Evolutionary conservation across 257 asterid genomes (phyloP), one percentile per base, ranked within the genome.

Genomic region (Linderniella brevidens): DNA sequence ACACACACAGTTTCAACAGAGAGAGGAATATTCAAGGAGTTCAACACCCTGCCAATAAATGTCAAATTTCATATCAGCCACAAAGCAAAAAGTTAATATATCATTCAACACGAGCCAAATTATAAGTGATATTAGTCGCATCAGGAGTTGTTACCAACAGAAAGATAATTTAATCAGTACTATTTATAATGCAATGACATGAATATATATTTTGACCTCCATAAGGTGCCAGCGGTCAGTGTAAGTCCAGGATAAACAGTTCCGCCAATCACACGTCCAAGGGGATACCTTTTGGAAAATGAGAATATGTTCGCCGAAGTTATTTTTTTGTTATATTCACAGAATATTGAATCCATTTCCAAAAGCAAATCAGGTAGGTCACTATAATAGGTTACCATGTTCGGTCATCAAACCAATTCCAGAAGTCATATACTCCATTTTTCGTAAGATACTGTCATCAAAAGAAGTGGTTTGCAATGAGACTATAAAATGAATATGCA

Each of bases 331-430:
- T 7, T 12, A 42, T 19, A 25, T 41, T 25, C 32, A 25, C 32
- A 25, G 32, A 25, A 25, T 2, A 25, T 25, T 25, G 32, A 2
- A 25, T 25, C 32, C 32, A 25, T 25, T 25, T 25, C 32, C 32
- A 25, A 25, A 25, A 25, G 4, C 3, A 25, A 25, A 25, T 25
- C 32, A 25, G 32, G 4, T 25, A 25, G 32, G 32, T 25, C 32
- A 25, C 3, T 25, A 6, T 25, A 40, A 50, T 41, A 11, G 38
- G 13, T 75, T 85, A 90, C 99, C 99, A 90, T 58, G 99, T 90
- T 18, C 96, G 92, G 67, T 90, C 96, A 50, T 90, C 99, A 74
- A 90, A 90, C 96, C 96, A 90, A 49, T 90, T 90, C 99, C 99
- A 90, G 61, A 90, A 90, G 82, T 90, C 96, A 63, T 90, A 90